Percentiles rank a stretch among this genome's conserved stretches.
phyloP scores from a whole-genome alignment of 805 yeast genomes.

The Candida caryicola region DNA sequence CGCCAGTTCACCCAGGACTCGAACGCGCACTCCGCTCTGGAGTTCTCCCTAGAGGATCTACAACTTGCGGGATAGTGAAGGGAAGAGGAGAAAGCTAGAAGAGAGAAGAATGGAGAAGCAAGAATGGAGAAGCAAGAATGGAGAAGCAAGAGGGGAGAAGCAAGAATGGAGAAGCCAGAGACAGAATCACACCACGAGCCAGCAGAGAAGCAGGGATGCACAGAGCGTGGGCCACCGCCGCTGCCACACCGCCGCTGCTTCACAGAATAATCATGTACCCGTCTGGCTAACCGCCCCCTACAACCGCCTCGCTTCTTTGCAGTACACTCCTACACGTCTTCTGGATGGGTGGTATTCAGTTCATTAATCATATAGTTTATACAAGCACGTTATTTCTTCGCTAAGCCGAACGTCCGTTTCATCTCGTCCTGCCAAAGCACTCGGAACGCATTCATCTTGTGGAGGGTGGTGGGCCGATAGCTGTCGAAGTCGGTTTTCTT shows the following conservation, averaged over 20 bases:
- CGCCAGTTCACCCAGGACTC: conserved; percentile 44
- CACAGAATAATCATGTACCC: not conserved
- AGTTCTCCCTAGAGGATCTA: not conserved
- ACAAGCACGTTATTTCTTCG: conserved; percentile 18
- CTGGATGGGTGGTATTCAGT: not conserved
- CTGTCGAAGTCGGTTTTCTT: conserved; percentile 20
- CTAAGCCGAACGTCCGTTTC: conserved; percentile 47
- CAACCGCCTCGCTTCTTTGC: too few species aligned
- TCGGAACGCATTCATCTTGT: conserved; percentile 60
- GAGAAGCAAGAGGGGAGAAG: too few species aligned
- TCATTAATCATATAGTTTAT: conserved; percentile 3
- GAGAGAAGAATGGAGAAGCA: too few species aligned
- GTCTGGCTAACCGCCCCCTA: not conserved
- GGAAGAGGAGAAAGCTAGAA: too few species aligned
- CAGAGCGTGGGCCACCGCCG: not conserved
- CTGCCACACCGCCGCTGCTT: not conserved
- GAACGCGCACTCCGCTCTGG: not conserved
- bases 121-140: too few species aligned
- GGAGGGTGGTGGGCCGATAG: conserved; percentile 51
- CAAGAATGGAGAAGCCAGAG: too few species aligned
- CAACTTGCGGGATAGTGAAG: not conserved
- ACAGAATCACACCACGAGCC: too few species aligned
- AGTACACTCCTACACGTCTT: too few species aligned
- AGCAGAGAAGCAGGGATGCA: conserved; percentile 9
- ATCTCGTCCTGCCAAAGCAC: conserved; percentile 60